Conservation (phyloP, 768 basidiomycete species). For the Coprinopsis sp. region DNA sequence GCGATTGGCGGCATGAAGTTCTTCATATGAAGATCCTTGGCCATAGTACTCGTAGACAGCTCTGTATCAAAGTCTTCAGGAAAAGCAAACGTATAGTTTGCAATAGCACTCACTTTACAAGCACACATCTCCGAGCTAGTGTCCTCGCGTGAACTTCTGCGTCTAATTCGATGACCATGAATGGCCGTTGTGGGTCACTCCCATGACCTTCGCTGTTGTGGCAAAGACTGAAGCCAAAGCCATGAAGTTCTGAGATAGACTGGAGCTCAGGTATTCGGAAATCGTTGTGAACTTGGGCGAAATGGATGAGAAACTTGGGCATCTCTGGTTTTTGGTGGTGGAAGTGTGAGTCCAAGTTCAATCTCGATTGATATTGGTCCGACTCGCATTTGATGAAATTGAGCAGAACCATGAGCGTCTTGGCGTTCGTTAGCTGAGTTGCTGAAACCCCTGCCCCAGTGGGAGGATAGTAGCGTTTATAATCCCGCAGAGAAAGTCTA, state of each 20-base stretch:
- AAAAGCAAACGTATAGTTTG: slow-evolving; percentile 5
- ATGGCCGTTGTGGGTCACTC: slow-evolving; percentile 59
- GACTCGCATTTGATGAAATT: no score
- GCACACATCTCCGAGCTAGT: slow-evolving; percentile 73
- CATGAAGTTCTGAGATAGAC: slow-evolving; percentile 71
- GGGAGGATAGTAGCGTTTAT: no score
- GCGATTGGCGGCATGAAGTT: slow-evolving; percentile 57
- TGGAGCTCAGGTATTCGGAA: slow-evolving; percentile 81
- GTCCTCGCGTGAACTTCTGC: slow-evolving; percentile 67
- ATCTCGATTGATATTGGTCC: background rate
- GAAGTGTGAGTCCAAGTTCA: background rate
- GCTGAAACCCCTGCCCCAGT: no score
- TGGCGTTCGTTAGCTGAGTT: no score
- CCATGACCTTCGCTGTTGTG: slow-evolving; percentile 31
- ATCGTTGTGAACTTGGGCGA: slow-evolving; percentile 76
- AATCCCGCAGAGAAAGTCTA: no score
- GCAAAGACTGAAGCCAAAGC: slow-evolving; percentile 55
- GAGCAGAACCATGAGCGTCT: no score
- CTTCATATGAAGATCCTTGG: slow-evolving; percentile 61
- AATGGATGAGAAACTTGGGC: slow-evolving; percentile 53
- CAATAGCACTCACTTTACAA: slow-evolving; percentile 68
- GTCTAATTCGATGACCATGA: slow-evolving; percentile 67
- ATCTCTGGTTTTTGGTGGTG: slow-evolving; percentile 1
- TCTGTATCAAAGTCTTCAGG: slow-evolving; percentile 33
- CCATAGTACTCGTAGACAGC: slow-evolving; percentile 77